These are phyloP conservation scores for Candida railenensis DNA, from an alignment of 805 yeast species.

Conservation along the genomic window DNA sequence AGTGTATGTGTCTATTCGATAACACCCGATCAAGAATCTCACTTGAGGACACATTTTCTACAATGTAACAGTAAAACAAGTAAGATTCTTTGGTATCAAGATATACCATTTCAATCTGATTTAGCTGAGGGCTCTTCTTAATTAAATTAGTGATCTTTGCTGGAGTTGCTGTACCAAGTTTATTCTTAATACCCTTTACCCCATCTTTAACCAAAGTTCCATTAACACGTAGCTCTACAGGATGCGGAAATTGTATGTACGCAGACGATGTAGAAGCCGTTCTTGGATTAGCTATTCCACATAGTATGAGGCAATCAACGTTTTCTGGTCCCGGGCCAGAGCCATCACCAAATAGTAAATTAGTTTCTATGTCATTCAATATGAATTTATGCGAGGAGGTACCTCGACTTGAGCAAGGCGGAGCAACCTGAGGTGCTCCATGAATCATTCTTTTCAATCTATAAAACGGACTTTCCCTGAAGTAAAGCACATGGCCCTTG, in stretches of 20 bases:
- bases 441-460: conserved; percentile 45
- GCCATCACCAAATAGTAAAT: conserved; percentile 22
- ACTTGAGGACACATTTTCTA: conserved; percentile 34
- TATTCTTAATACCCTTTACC: conserved; percentile 69
- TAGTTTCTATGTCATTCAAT: conserved; percentile 42
- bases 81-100: conserved; percentile 54
- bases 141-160: conserved; percentile 64
- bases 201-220: conserved; percentile 41
- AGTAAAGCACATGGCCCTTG: conserved; percentile 44
- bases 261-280: conserved; percentile 28
- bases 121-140: conserved; percentile 25
- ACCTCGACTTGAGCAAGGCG: conserved; percentile 47
- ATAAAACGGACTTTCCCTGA: conserved; percentile 58
- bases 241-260: conserved; percentile 64
- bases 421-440: conserved; percentile 47
- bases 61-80: conserved; percentile 58
- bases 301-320: conserved; percentile 48
- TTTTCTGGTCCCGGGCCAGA: conserved; percentile 6
- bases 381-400: conserved; percentile 33
- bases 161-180: conserved; percentile 77
- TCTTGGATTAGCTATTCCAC: conserved; percentile 41
- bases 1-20: conserved; percentile 51
- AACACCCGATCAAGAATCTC: conserved; percentile 18
- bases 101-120: conserved; percentile 53
- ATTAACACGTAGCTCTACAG: conserved; percentile 67